These are phyloP conservation scores for Colletotrichum liaoningense DNA, from an alignment of 2,329 filamentous ascomycete genomes.

Conservation along the genomic window DNA sequence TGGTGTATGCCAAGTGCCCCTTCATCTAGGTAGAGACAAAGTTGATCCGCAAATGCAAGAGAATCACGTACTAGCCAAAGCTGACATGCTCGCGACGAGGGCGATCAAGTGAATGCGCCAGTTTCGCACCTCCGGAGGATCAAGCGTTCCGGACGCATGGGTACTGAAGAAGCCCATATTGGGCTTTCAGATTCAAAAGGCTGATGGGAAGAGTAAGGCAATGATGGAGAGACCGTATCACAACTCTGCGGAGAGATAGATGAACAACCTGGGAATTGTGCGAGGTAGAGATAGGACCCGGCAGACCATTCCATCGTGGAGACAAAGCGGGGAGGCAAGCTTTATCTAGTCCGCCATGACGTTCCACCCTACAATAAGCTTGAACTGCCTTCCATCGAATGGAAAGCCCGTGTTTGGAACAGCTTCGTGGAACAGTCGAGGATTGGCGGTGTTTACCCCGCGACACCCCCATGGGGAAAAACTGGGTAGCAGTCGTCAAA, in stretches of 20 bases:
- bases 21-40: too few species aligned
- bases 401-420: not conserved
- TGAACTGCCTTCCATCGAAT: constrained; percentile 23
- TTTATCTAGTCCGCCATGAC: constrained; percentile 32
- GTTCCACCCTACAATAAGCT: constrained; percentile 25
- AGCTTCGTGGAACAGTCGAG: constrained; percentile 14
- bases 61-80: constrained; percentile 39
- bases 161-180: constrained; percentile 43
- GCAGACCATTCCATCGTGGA: not conserved
- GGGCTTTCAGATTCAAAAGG: not conserved
- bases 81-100: constrained; percentile 43
- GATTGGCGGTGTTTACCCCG: constrained; percentile 30
- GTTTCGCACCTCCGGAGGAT: constrained; percentile 42
- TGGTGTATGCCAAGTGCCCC: not conserved
- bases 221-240: not conserved
- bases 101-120: constrained; percentile 43
- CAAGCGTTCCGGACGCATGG: constrained; percentile 40
- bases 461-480: constrained; percentile 34
- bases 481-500: constrained; percentile 24
- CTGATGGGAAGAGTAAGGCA: too few species aligned
- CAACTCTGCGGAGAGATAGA: not conserved
- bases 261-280: constrained; percentile 8
- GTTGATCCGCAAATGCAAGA: too few species aligned
- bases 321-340: constrained; percentile 18
- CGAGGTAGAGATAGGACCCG: not conserved